Conservation (phyloP, 495 filamentous ascomycete species). For the Lasiosphaeria hispida region DNA sequence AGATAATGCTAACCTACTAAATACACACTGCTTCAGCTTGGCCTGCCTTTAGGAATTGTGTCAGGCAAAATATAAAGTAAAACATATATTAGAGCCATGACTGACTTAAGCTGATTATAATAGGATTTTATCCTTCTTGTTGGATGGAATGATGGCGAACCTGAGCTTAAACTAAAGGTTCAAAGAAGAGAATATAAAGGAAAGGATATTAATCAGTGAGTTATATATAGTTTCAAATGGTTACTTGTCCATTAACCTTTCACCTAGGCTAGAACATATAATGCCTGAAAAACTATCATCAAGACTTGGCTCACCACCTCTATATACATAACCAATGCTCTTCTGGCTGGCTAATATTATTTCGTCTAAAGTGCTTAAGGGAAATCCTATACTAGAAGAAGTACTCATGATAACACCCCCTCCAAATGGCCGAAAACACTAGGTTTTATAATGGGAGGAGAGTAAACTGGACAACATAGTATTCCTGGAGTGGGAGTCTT, state of each 20-base stretch:
- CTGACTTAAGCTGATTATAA: slow-evolving; percentile 1
- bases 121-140: background rate
- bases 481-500: background rate
- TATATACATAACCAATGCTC: slow-evolving; percentile 2
- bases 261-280: background rate
- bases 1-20: slow-evolving; percentile 6
- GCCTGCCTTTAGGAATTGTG: slow-evolving; percentile 2
- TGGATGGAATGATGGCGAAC: background rate
- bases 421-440: background rate
- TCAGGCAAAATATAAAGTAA: slow-evolving; percentile 3
- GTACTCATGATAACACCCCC: background rate
- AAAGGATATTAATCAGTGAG: slow-evolving; percentile 5
- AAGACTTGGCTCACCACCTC: background rate
- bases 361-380: background rate
- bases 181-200: background rate
- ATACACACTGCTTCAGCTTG: slow-evolving; percentile 1
- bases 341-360: slow-evolving; percentile 2
- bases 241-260: background rate
- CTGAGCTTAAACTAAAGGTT: background rate
- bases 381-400: background rate
- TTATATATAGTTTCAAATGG: background rate
- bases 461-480: background rate
- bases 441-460: background rate
- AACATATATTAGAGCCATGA: background rate
- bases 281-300: background rate